Conservation (phyloP, 202 grass and related monocot species). For the Schoenoplectus triqueter region DNA sequence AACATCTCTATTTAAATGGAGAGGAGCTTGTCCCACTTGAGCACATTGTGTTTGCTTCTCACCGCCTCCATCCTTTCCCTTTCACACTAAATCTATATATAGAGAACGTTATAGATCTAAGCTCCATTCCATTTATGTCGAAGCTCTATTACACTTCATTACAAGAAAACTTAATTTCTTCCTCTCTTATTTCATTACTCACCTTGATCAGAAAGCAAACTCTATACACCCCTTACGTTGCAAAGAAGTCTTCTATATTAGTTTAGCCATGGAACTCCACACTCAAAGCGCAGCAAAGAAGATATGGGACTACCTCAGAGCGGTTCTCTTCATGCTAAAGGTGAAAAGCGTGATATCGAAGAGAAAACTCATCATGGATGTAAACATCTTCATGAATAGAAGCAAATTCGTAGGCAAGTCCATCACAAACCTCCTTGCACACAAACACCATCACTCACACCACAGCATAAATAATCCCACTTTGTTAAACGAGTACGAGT, state of each 20-base stretch:
- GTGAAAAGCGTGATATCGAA: conserved; percentile 57
- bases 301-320: conserved; percentile 64
- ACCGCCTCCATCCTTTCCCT: conserved; percentile 2
- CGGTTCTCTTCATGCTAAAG: conserved; percentile 71
- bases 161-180: conserved; percentile 5
- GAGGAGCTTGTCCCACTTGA: neutral
- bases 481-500: conserved; percentile 58
- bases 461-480: conserved; percentile 2
- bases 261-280: conserved; percentile 27
- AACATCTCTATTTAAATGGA: neutral
- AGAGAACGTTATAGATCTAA: neutral
- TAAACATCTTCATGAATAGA: conserved; percentile 67
- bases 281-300: conserved; percentile 48
- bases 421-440: conserved; percentile 55
- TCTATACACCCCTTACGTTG: neutral
- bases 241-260: neutral
- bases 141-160: neutral
- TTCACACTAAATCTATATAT: neutral
- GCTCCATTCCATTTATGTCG: neutral
- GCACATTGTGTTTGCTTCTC: conserved; percentile 20
- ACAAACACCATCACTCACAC: conserved; percentile 42
- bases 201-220: neutral
- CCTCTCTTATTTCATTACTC: neutral
- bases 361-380: conserved; percentile 65
- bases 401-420: conserved; percentile 78